Conservation (phyloP, 2,329 filamentous ascomycete genomes). For the Plenodomus tracheiphilus region DNA sequence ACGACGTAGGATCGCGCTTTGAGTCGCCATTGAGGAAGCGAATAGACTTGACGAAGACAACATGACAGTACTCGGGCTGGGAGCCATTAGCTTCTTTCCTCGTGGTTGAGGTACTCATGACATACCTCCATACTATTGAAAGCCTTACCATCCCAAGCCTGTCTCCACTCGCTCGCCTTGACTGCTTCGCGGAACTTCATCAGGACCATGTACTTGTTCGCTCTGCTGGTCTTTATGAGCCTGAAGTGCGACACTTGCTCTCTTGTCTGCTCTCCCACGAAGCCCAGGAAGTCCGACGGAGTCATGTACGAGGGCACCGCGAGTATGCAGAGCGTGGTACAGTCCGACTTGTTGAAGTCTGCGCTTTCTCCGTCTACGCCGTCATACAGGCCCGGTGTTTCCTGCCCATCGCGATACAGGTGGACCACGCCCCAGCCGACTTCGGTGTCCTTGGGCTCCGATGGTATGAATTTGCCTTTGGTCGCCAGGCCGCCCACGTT, state of each 20-base stretch:
- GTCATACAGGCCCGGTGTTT: slow-evolving; percentile 65
- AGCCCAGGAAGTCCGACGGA: slow-evolving; percentile 86
- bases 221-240: slow-evolving; percentile 85
- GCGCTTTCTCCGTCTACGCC: slow-evolving; percentile 44
- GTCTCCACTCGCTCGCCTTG: slow-evolving; percentile 77
- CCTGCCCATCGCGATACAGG: slow-evolving; percentile 83
- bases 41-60: slow-evolving; percentile 91
- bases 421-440: slow-evolving; percentile 92
- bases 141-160: slow-evolving; percentile 86
- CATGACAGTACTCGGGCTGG: slow-evolving; percentile 89
- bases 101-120: background rate
- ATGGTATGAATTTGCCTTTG: slow-evolving; percentile 76
- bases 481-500: slow-evolving; percentile 67
- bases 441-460: slow-evolving; percentile 72
- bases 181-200: slow-evolving; percentile 85
- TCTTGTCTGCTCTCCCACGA: slow-evolving; percentile 84
- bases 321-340: slow-evolving; percentile 88
- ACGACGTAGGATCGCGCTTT: slow-evolving; percentile 52
- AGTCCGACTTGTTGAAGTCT: slow-evolving; percentile 62
- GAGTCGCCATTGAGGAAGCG: slow-evolving; percentile 70
- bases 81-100: slow-evolving; percentile 10
- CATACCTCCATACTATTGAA: slow-evolving; percentile 90
- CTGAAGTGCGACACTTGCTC: slow-evolving; percentile 89
- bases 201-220: slow-evolving; percentile 92
- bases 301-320: slow-evolving; percentile 94